A percentile compares a stretch with the other conserved stretches of the same genome.
Conservation (phyloP, 2,329 filamentous ascomycete genomes). For the Bipolaris zeicola region DNA sequence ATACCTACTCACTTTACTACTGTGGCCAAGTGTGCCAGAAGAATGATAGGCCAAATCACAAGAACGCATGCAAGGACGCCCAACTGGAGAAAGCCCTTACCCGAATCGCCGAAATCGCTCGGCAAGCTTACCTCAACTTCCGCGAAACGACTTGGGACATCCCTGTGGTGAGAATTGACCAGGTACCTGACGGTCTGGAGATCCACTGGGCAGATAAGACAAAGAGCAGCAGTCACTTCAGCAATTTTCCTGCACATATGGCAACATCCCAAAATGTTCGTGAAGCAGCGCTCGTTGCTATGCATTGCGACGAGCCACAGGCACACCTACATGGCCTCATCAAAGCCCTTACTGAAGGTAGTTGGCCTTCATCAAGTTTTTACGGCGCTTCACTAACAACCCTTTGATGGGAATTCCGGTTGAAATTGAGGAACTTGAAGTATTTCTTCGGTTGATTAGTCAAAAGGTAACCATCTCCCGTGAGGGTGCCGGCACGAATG, state of each 20-base stretch:
- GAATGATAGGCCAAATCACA: slow-evolving; percentile 5
- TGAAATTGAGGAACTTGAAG: background rate
- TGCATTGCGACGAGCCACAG: slow-evolving; percentile 3
- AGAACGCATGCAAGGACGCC: background rate
- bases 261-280: background rate
- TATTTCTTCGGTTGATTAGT: background rate
- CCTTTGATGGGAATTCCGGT: background rate
- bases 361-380: accelerated
- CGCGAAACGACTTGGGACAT: slow-evolving; percentile 11
- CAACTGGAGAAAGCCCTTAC: slow-evolving; percentile 3
- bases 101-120: slow-evolving; percentile 2
- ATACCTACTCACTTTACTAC: background rate
- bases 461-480: background rate
- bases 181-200: background rate
- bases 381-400: background rate
- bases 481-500: background rate
- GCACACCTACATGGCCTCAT: background rate
- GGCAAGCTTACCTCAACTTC: slow-evolving; percentile 10
- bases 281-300: background rate
- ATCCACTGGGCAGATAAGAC: background rate
- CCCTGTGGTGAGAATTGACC: background rate
- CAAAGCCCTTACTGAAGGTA: background rate
- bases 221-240: background rate
- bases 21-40: slow-evolving; percentile 7
- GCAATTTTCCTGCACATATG: slow-evolving; percentile 3